These are phyloP conservation scores for Quercus engelmannii DNA, from an alignment of 306 rosid species.

Conservation along the genomic window DNA sequence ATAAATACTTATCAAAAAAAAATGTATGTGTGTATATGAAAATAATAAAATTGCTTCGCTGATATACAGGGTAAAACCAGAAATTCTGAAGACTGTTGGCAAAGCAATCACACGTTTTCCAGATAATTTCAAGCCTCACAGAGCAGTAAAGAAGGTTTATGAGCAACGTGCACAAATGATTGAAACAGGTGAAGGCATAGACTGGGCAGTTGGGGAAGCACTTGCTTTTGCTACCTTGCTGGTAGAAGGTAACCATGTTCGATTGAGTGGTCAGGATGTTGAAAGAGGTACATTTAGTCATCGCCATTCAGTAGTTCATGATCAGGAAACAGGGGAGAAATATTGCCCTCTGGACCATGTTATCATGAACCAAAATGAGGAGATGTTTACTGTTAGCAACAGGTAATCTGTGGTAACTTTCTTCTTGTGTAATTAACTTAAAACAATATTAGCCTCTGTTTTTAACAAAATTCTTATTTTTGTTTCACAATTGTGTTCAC, in stretches of 20 bases:
- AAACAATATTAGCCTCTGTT: neutral
- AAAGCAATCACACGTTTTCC: conserved; percentile 84
- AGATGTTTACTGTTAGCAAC: conserved; percentile 97
- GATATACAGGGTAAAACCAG: conserved; percentile 74
- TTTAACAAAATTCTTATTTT: neutral
- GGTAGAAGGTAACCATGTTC: conserved; percentile 92
- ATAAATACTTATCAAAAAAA: too few relatives aligned
- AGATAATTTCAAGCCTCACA: conserved; percentile 77
- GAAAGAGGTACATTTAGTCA: conserved; percentile 99
- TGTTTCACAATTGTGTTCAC: neutral
- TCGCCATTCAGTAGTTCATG: conserved; percentile 88
- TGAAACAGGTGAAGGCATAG: conserved; percentile 92
- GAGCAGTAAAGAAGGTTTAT: conserved; percentile 86
- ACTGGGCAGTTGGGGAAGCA: conserved; percentile 95
- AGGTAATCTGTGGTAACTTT: conserved; percentile 47
- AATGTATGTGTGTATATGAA: neutral
- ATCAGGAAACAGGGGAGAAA: conserved; percentile 78
- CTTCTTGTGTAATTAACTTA: neutral
- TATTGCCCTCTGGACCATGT: conserved; percentile 90
- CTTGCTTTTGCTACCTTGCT: conserved; percentile 93
- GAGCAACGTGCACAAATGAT: conserved; percentile 88
- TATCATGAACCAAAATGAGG: conserved; percentile 82
- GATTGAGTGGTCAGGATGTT: conserved; percentile 96
- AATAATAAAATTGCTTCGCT: conserved; percentile 15
- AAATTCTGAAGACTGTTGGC: conserved; percentile 86